These are phyloP conservation scores for Ruellia speciosa DNA, from an alignment of 305 asterid species.

Conservation along the genomic window DNA sequence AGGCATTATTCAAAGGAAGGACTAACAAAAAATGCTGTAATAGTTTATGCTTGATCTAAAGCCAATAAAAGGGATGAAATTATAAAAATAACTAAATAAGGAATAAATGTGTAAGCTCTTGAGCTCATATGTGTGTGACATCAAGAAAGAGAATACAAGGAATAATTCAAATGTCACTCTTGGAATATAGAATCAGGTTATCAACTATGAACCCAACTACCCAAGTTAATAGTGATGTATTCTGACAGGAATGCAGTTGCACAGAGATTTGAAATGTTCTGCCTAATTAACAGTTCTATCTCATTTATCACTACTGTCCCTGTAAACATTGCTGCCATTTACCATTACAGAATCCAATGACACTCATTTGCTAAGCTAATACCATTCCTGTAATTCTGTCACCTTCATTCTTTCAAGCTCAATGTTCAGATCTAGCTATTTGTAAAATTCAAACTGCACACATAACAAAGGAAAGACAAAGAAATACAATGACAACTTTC, in stretches of 20 bases:
- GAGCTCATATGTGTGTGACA: neutral
- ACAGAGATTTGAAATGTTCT: conserved; percentile 6
- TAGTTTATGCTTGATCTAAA: no score
- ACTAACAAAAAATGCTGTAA: no score
- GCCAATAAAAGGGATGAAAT: neutral
- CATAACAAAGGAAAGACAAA: neutral
- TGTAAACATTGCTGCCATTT: conserved; percentile 5
- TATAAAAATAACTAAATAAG: neutral
- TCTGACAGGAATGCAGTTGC: neutral
- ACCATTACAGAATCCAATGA: neutral
- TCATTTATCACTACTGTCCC: neutral
- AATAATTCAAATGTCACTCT: neutral
- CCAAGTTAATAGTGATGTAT: conserved; percentile 2
- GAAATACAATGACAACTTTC: conserved; percentile 4
- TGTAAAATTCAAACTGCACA: no score
- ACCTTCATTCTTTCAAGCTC: conserved; percentile 1
- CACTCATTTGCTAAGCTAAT: no score
- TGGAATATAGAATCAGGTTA: conserved; percentile 1
- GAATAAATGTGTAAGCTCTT: neutral
- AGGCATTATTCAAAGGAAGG: no score
- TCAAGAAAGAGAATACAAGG: neutral
- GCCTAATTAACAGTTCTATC: neutral
- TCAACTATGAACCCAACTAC: neutral
- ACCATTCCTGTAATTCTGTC: conserved; percentile 1
- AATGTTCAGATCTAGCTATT: no score